Base-by-base conservation (phyloP, 116 monocot species). In the Papilionanthe hybrid region DNA sequence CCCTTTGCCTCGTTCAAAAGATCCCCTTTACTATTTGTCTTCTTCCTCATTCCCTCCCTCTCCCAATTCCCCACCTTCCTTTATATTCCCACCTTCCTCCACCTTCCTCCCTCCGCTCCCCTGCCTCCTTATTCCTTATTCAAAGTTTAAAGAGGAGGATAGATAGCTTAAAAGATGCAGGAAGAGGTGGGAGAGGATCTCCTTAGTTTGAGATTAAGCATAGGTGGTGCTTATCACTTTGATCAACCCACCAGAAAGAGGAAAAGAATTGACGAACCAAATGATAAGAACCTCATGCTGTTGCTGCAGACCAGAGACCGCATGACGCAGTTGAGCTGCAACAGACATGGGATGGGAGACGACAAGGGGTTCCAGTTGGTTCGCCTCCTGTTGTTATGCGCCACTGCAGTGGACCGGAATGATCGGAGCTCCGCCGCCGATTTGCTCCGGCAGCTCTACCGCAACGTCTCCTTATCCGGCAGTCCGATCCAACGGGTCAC, bases 401-500 rank as follows among this genome's bases (percentile, higher is more conserved):
- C 87, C 60, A 67, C 84, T 13, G 83, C 89, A 0, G 72, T 86
- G 11, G 87, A 84, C 73, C 25, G 58, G 1, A 74, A 77, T 56
- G 57, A 89, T 60, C 18, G 22, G 11, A 55, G 4, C 71, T 82
- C 83, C 0, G 82, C 92, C 5, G 19, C 82, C 41, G 78, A 85
- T 7, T 66, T 81, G 0, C 42, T 91, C 10, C 72, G 27, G 3
- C 88, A 89, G 50, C 42, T 92, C 6, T 89, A 89, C 81, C 79
- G 78, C 27, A 58, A 30, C 41, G 80, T 78, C 7, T 89, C 92
- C 7, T 27, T 86, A 3, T 75, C 66, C 9, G 87, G 90, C 41
- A 85, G 86, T 15, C 88, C 89, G 9, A 88, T 86, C 19, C 87
- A 92, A 49, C 66, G 92, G 0, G 87, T 92, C 23, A 48, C 86